A percentile compares a stretch with the other conserved stretches of the same genome.
Evolutionary conservation across 75 land plant species (phyloP).

Genomic region (Pinus tabuliformis): DNA sequence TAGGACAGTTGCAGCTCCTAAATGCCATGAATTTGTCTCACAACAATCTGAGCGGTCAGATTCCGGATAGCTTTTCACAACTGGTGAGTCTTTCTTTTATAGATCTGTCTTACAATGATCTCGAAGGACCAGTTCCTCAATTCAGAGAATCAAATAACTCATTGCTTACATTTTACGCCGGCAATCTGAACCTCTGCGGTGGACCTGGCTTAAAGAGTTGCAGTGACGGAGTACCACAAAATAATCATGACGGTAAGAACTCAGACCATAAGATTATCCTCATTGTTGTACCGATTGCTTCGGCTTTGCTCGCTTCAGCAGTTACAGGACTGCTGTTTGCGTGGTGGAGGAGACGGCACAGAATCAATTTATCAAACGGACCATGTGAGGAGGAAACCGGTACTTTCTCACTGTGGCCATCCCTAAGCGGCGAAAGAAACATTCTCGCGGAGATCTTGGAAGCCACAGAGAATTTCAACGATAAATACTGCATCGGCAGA

Average conservation of each 20-base stretch:
- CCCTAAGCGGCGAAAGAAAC: not conserved
- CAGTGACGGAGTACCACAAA: not conserved
- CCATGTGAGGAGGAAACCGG: not conserved
- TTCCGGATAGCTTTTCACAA: constrained; percentile 19
- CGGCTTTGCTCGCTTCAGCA: constrained; percentile 6
- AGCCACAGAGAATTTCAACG: constrained; percentile 43
- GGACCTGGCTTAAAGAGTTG: constrained; percentile 25
- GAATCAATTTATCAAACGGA: not conserved
- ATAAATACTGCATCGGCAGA: constrained; percentile 30
- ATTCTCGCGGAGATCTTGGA: constrained; percentile 29
- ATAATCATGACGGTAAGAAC: constrained; percentile 1
- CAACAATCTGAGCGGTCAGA: constrained; percentile 19
- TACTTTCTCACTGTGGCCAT: constrained; percentile 9
- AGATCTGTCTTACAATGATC: constrained; percentile 38
- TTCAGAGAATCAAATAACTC: too few species aligned
- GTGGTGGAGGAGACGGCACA: constrained; percentile 4
- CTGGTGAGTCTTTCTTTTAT: constrained; percentile 16
- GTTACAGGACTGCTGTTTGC: not conserved
- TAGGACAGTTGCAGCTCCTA: not conserved
- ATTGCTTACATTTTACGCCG: constrained; percentile 19
- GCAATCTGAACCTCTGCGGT: constrained; percentile 66
- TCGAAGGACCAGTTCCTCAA: constrained; percentile 36
- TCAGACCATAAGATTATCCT: constrained; percentile 16
- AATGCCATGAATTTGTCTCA: constrained; percentile 16
- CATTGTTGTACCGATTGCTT: constrained; percentile 24